A percentile compares a stretch with the other conserved stretches of the same genome.
phyloP scores from a whole-genome alignment of 2,329 filamentous ascomycete genomes.

The Clonostachys solani region DNA sequence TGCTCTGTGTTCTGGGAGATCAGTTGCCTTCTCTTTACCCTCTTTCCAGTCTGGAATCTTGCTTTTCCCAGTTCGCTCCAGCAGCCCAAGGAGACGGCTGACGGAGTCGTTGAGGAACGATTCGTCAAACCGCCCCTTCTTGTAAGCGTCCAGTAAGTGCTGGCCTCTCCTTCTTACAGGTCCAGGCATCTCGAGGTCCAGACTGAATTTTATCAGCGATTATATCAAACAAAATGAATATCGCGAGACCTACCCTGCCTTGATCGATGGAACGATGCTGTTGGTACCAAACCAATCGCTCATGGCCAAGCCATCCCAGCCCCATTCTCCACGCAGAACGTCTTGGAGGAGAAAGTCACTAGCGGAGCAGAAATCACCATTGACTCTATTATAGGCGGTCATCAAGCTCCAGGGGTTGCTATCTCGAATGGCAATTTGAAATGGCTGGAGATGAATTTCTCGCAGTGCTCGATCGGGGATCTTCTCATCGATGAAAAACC shows the following conservation, averaged over 20 bases:
- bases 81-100: not conserved
- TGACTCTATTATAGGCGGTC: conserved; percentile 35
- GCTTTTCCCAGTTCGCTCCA: not conserved
- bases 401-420: conserved; percentile 31
- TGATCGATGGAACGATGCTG: conserved; percentile 11
- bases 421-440: conserved; percentile 30
- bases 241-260: not conserved
- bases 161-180: not conserved
- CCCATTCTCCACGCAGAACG: conserved; percentile 33
- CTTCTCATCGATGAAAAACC: conserved; percentile 8
- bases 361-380: conserved; percentile 30
- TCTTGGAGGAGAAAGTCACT: conserved; percentile 23
- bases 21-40: not conserved
- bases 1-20: not conserved
- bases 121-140: not conserved
- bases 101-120: not conserved
- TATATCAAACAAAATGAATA: not conserved
- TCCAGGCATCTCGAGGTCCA: not conserved
- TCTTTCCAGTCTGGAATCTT: not conserved
- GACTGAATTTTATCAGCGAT: not conserved
- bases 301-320: conserved; percentile 33
- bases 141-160: not conserved
- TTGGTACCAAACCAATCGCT: conserved; percentile 33
- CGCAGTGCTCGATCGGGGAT: conserved; percentile 12
- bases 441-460: conserved; percentile 31